phyloP scores from a whole-genome alignment of 148 eudicot species.

The Rhododendron henanense region DNA sequence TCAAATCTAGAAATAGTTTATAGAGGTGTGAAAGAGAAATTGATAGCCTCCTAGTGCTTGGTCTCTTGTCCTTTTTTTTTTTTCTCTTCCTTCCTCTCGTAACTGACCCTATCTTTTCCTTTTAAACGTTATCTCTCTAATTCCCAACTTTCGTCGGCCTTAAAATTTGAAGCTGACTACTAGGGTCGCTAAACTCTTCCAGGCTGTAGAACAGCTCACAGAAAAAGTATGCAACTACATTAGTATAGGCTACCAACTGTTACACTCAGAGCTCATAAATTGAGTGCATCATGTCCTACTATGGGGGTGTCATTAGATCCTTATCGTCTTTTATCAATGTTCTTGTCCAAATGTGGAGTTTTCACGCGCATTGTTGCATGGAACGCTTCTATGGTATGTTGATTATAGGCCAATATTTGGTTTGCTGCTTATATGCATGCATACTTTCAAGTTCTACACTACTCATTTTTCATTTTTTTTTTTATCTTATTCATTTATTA shows the following conservation, averaged over 20 bases:
- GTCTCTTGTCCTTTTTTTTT: too few species aligned
- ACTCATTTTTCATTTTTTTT: background rate
- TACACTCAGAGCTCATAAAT: background rate
- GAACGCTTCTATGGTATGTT: background rate
- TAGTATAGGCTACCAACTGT: background rate
- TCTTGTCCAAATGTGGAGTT: background rate
- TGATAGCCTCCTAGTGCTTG: too few species aligned
- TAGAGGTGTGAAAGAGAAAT: too few species aligned
- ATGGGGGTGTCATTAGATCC: background rate
- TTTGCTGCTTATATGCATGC: slow-evolving; percentile 1
- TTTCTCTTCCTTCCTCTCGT: too few species aligned
- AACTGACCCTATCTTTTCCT: too few species aligned
- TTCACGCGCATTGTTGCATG: background rate
- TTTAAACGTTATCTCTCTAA: too few species aligned
- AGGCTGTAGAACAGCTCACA: background rate
- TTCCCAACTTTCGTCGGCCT: background rate
- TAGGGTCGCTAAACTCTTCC: background rate
- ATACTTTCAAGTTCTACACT: background rate
- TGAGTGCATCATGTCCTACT: background rate
- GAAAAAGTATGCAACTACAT: background rate
- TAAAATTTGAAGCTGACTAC: background rate
- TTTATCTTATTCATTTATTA: background rate
- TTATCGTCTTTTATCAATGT: background rate
- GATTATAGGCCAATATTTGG: background rate
- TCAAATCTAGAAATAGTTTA: background rate